phyloP scores from a whole-genome alignment of 177 flowering plant species.

The Vitis hybrid region DNA sequence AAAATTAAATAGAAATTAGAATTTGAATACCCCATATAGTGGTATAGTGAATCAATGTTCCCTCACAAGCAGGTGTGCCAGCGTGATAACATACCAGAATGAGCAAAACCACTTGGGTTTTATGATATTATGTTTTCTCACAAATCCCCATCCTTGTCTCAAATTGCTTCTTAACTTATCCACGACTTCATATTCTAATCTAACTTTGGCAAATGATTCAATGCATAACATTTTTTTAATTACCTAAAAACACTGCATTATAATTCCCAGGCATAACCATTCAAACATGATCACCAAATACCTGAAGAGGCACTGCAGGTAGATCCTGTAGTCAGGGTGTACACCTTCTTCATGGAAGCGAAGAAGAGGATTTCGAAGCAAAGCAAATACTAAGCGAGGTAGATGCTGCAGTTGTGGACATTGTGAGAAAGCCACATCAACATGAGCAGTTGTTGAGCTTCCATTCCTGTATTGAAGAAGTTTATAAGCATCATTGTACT shows the following conservation, averaged over 20 bases:
- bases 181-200: too few species aligned
- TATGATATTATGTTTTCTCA: background rate
- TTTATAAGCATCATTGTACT: constrained; percentile 85
- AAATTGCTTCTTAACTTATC: too few species aligned
- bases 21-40: background rate
- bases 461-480: constrained; percentile 55
- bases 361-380: constrained; percentile 89
- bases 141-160: background rate
- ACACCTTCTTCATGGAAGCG: constrained; percentile 99
- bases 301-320: constrained; percentile 98
- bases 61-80: background rate
- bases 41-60: constrained; percentile 1
- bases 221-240: too few species aligned
- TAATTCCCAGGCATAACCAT: background rate
- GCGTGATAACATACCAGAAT: background rate
- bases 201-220: too few species aligned
- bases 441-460: constrained; percentile 41
- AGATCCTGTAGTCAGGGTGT: constrained; percentile 95
- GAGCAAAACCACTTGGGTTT: background rate
- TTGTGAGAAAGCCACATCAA: constrained; percentile 80
- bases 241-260: background rate
- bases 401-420: constrained; percentile 88
- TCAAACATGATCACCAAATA: constrained; percentile 22
- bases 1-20: background rate
- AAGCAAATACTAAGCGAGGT: constrained; percentile 90